Evolutionary conservation across 2,329 filamentous ascomycete genomes (phyloP), one percentile per base, ranked within the genome.

Genomic region (Pyrenophora graminea): DNA sequence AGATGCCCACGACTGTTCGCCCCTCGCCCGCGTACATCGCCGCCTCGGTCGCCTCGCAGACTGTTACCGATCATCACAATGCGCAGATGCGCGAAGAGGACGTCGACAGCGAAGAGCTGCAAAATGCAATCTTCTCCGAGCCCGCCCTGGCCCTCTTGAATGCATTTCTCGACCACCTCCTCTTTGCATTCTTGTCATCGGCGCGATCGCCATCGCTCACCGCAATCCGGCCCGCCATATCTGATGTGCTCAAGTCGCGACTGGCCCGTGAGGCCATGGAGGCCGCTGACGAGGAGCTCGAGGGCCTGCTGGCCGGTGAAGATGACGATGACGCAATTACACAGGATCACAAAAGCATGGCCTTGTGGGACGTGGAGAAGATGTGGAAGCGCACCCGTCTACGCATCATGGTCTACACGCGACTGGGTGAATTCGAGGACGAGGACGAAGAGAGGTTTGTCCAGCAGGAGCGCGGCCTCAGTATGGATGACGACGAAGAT

Each of bases 331-430:
- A 71, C 47, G 59, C 70, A 25, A 59, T 66, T 4, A 45, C 62
- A 12, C 61, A 70, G 31, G 43, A 60, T n/a, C 64, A 36, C 19
- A 64, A 68, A 33, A 57, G 58, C 7, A 58, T 76, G 9, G 80
- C 80, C 2, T 85, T 88, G 61, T 97, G 93, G 85, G 91, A 97
- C 70, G 78, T 96, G n/a, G 90, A 97, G 69, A 81, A 92, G 48
- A 87, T 92, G 15, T 99, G 94, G 92, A 97, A 95, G 77, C 84
- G 94, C 61, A 94, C 92, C 0, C 85, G 94, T 47, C 77, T 99
- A 64, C 85, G 94, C 54, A 96, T 94, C 72, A 99, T 99, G 94
- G 93, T 99, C 18, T 97, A 97, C 72, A 97, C 92, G 7, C 92
- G 94, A 7, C 79, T 99, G 6, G 94, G 94, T 38, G 93, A 99